Conservation (phyloP, 1,284 basidiomycete genomes). For the Malassezia globosa region DNA sequence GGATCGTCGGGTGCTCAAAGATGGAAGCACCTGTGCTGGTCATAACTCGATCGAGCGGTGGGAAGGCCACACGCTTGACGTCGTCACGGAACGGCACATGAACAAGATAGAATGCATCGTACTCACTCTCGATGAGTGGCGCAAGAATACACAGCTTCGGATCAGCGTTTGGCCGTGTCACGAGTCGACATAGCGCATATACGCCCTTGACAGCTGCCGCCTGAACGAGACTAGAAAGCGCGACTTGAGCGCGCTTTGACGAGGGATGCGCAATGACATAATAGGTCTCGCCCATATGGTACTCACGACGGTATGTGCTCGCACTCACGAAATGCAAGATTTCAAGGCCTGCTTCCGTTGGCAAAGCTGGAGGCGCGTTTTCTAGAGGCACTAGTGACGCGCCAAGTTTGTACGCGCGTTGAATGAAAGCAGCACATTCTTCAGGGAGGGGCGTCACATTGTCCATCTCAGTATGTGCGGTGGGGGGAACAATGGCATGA, state of each 20-base stretch:
- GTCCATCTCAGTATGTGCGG: conserved; percentile 37
- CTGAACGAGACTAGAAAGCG: conserved; percentile 70
- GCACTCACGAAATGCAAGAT: conserved; percentile 69
- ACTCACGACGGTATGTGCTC: conserved; percentile 54
- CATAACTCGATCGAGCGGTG: conserved; percentile 64
- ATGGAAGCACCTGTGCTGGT: conserved; percentile 65
- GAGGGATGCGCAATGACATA: conserved; percentile 71
- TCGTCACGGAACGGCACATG: conserved; percentile 89
- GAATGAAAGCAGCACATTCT: conserved; percentile 59
- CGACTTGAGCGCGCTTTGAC: conserved; percentile 63
- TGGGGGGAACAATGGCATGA: no score
- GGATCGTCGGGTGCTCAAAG: conserved; percentile 66
- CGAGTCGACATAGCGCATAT: conserved; percentile 70
- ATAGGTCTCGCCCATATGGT: conserved; percentile 71
- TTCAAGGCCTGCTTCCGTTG: conserved; percentile 70
- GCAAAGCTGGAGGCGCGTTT: conserved; percentile 60
- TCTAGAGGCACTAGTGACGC: conserved; percentile 66
- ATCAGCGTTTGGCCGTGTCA: conserved; percentile 60
- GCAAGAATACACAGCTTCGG: conserved; percentile 51
- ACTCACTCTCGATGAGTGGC: conserved; percentile 24
- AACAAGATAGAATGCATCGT: conserved; percentile 25
- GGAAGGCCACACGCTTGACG: conserved; percentile 71
- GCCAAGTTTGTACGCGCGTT: conserved; percentile 82
- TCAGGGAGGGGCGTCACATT: conserved; percentile 50
- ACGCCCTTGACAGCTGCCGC: conserved; percentile 62